Conservation (phyloP, 129 eudicot species). For the Centrapalus pauciflorus region DNA sequence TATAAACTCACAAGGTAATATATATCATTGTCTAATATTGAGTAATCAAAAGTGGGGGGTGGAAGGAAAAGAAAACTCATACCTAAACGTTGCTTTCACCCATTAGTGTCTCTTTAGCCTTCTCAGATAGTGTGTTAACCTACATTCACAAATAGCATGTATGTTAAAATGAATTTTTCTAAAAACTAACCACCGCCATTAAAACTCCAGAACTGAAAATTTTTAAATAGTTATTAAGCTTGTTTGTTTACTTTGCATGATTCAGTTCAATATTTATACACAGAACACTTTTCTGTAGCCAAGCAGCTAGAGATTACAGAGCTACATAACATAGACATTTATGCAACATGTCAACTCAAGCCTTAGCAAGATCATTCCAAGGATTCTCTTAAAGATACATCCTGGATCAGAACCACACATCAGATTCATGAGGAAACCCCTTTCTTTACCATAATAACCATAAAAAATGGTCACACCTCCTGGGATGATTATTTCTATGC, state of each 20-base stretch:
- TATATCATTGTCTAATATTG: not conserved
- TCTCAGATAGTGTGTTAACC: constrained; percentile 78
- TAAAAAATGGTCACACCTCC: not conserved
- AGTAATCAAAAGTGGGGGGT: not conserved
- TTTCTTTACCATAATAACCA: not conserved
- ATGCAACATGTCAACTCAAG: not conserved
- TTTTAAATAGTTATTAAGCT: not conserved
- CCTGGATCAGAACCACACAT: not conserved
- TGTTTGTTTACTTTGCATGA: not conserved
- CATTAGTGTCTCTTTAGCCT: constrained; percentile 87
- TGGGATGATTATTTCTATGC: not conserved
- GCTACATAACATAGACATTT: not conserved
- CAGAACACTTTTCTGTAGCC: not conserved
- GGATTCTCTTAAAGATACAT: not conserved
- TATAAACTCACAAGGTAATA: not conserved
- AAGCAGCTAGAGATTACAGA: not conserved
- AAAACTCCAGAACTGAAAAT: constrained; percentile 1
- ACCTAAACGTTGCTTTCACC: constrained; percentile 93
- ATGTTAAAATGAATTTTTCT: constrained; percentile 1
- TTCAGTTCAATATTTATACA: not conserved
- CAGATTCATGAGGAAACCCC: too few species aligned
- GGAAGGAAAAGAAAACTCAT: not conserved
- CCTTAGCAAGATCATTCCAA: not conserved
- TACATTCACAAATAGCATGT: constrained; percentile 23
- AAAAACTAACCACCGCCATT: not conserved